Percentiles rank a stretch among this genome's conserved stretches.
phyloP scores from a whole-genome alignment of 108 stramenopile species.

The Nitzschia sp. region DNA sequence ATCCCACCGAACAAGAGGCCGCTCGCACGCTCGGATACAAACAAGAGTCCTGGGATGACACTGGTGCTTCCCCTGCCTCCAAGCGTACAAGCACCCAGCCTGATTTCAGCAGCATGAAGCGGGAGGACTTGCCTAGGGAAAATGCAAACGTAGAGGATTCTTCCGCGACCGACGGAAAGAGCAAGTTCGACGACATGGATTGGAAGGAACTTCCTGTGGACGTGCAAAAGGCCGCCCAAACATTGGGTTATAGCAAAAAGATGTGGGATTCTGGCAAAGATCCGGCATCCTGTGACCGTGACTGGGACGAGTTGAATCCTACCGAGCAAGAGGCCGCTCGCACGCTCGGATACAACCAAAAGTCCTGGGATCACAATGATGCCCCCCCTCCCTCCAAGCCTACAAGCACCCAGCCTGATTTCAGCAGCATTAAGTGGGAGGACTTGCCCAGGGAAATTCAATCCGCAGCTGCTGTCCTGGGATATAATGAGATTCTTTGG shows the following conservation, averaged over 20 bases:
- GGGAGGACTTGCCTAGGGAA: slow-evolving; percentile 19
- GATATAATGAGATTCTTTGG: slow-evolving; percentile 39
- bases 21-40: slow-evolving; percentile 36
- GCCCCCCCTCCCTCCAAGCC: background rate
- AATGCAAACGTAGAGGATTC: background rate
- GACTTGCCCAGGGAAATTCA: slow-evolving; percentile 21
- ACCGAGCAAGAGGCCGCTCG: slow-evolving; percentile 42
- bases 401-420: background rate
- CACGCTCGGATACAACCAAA: slow-evolving; percentile 17
- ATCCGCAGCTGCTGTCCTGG: slow-evolving; percentile 29
- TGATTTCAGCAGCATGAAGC: too few relatives aligned
- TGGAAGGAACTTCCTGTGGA: slow-evolving; percentile 45
- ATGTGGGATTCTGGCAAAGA: slow-evolving; percentile 30
- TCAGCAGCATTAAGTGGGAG: slow-evolving; percentile 1
- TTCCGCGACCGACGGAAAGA: background rate
- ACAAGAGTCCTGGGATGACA: slow-evolving; percentile 32
- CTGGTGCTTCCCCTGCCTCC: too few relatives aligned
- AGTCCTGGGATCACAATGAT: slow-evolving; percentile 22
- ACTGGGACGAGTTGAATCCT: slow-evolving; percentile 45
- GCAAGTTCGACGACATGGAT: slow-evolving; percentile 23
- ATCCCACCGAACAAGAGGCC: slow-evolving; percentile 38
- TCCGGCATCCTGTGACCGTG: slow-evolving; percentile 7
- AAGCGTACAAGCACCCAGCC: too few relatives aligned
- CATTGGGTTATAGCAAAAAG: slow-evolving; percentile 41
- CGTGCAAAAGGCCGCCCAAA: slow-evolving; percentile 30